phyloP scores from a whole-genome alignment of 345 rosid species.

The Punica granatum region DNA sequence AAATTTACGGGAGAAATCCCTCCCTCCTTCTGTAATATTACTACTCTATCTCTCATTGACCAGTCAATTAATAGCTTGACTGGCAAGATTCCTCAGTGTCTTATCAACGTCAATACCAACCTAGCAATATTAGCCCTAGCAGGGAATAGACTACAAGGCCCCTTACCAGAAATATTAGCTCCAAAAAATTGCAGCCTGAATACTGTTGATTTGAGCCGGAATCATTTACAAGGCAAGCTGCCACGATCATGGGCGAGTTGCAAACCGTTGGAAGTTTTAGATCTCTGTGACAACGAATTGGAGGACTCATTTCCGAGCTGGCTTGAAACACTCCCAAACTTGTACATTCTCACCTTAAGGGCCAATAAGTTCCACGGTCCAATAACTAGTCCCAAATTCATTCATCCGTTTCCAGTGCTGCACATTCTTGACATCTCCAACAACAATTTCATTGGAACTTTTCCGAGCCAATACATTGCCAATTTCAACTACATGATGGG shows the following conservation, averaged over 20 bases:
- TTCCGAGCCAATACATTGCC: background rate
- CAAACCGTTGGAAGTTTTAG: constrained; percentile 7
- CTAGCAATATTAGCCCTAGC: background rate
- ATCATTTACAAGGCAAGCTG: constrained; percentile 12
- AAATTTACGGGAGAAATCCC: background rate
- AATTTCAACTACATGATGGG: background rate
- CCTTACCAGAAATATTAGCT: constrained; percentile 1
- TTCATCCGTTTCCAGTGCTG: constrained; percentile 9
- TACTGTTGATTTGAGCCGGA: constrained; percentile 13
- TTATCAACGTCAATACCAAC: background rate
- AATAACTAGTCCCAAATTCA: background rate
- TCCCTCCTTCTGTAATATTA: background rate
- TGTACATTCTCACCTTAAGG: constrained; percentile 16
- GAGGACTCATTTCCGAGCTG: constrained; percentile 12
- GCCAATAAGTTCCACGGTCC: constrained; percentile 22
- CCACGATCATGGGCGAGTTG: constrained; percentile 13
- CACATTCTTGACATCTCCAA: constrained; percentile 19
- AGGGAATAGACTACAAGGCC: constrained; percentile 6
- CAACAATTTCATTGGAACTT: constrained; percentile 22
- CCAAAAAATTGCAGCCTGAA: background rate
- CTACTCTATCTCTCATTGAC: background rate
- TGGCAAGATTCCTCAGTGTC: constrained; percentile 3
- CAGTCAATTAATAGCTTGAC: constrained; percentile 7
- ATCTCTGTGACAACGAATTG: constrained; percentile 3
- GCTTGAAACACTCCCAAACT: constrained; percentile 15